These are phyloP conservation scores for Phytopythium oedochilum DNA, from an alignment of 352 stramenopile species.

Conservation along the genomic window DNA sequence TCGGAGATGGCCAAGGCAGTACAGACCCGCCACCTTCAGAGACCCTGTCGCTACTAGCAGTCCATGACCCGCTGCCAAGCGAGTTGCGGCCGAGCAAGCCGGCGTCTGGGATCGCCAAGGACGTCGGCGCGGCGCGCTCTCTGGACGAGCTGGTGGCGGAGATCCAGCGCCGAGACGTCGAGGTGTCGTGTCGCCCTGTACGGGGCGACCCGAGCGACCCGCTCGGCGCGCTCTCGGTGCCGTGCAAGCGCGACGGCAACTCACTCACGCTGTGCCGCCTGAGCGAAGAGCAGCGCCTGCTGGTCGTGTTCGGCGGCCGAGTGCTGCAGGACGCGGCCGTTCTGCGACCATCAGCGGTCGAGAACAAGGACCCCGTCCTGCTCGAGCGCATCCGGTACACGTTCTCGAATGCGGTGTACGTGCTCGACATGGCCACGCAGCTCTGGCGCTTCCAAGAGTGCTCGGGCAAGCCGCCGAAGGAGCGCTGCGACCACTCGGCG, in stretches of 20 bases:
- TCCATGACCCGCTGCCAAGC: neutral
- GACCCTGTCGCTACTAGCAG: neutral
- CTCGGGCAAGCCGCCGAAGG: conserved; percentile 21
- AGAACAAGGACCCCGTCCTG: conserved; percentile 29
- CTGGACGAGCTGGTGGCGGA: conserved; percentile 30
- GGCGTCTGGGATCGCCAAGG: neutral
- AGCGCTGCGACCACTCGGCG: conserved; percentile 52
- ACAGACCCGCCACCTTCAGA: neutral
- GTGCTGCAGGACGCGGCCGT: conserved; percentile 44
- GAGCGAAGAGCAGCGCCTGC: conserved; percentile 36
- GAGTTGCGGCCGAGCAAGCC: neutral
- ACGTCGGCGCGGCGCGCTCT: neutral
- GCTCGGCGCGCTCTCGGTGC: conserved; percentile 35
- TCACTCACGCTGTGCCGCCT: conserved; percentile 55
- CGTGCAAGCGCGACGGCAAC: conserved; percentile 50
- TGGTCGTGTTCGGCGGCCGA: conserved; percentile 56
- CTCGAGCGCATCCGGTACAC: conserved; percentile 55
- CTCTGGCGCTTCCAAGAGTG: conserved; percentile 41
- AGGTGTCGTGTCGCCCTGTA: conserved; percentile 14
- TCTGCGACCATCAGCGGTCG: conserved; percentile 25
- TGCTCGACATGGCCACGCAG: conserved; percentile 28
- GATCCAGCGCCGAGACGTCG: conserved; percentile 22
- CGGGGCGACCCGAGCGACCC: conserved; percentile 23
- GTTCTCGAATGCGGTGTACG: conserved; percentile 58
- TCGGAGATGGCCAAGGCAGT: neutral